These are phyloP conservation scores for Leptomonas seymouri DNA, from an alignment of 208 protist species.

Conservation along the genomic window DNA sequence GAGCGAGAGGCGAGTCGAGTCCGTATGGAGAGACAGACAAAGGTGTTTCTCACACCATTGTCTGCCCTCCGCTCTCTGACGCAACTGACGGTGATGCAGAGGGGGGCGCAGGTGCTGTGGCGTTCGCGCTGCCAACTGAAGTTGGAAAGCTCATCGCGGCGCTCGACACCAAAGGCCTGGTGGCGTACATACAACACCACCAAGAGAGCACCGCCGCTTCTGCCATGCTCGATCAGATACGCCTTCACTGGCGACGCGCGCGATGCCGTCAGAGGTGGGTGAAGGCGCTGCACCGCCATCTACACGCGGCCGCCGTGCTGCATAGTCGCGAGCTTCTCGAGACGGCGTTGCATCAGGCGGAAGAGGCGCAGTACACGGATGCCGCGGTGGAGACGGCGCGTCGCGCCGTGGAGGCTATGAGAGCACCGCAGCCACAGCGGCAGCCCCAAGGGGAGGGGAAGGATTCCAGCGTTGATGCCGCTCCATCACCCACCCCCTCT, in stretches of 20 bases:
- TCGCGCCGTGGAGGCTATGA: conserved; percentile 8
- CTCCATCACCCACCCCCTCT: not conserved
- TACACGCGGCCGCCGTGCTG: conserved; percentile 46
- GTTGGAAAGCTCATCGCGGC: conserved; percentile 26
- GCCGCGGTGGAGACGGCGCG: conserved; percentile 26
- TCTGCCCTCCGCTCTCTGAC: not conserved
- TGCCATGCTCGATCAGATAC: conserved; percentile 22
- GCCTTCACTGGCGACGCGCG: conserved; percentile 29
- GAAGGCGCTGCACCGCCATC: conserved; percentile 28
- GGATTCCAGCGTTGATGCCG: not conserved
- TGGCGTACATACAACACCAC: conserved; percentile 36
- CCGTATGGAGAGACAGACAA: not conserved
- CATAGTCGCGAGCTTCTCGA: conserved; percentile 40
- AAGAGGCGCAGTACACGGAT: conserved; percentile 31
- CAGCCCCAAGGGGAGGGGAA: not conserved
- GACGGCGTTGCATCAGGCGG: conserved; percentile 32
- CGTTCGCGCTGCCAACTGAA: conserved; percentile 26
- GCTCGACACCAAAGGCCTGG: conserved; percentile 25
- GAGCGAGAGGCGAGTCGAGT: conserved; percentile 3
- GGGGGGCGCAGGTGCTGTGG: not conserved
- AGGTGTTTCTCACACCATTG: not conserved
- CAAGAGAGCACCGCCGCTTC: conserved; percentile 19
- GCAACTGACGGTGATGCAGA: not conserved
- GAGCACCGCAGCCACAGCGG: not conserved
- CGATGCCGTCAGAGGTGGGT: conserved; percentile 32